These are phyloP conservation scores for Saccharomycopsis lassenensis DNA, from an alignment of 805 yeast genomes.

Conservation along the genomic window DNA sequence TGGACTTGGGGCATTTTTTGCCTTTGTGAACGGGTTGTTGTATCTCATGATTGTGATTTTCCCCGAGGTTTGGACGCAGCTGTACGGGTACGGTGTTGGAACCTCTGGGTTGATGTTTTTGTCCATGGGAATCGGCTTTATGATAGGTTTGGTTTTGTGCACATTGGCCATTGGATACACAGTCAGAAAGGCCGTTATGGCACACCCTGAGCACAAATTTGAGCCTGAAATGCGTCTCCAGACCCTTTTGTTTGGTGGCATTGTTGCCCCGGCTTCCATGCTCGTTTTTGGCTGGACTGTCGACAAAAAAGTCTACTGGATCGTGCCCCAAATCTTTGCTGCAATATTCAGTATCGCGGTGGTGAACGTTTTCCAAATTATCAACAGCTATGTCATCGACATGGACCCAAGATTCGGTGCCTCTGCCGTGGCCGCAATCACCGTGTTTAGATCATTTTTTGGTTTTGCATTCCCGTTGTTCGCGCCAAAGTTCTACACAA, in stretches of 20 bases:
- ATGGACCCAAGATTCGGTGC: conserved; percentile 49
- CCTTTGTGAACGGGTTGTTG: conserved; percentile 56
- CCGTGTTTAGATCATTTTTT: conserved; percentile 45
- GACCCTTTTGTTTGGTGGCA: conserved; percentile 36
- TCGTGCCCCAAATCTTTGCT: conserved; percentile 50
- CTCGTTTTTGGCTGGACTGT: conserved; percentile 59
- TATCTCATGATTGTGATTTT: conserved; percentile 52
- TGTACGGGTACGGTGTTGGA: conserved; percentile 38
- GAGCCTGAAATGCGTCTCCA: conserved; percentile 56
- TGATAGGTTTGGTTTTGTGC: conserved; percentile 39
- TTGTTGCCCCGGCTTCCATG: conserved; percentile 43
- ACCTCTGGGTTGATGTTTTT: conserved; percentile 49
- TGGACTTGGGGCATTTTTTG: conserved; percentile 52
- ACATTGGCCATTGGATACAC: conserved; percentile 32
- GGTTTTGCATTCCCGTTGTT: conserved; percentile 56
- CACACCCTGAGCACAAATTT: conserved; percentile 18
- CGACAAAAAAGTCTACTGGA: conserved; percentile 33
- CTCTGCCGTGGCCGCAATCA: conserved; percentile 54
- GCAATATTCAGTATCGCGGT: conserved; percentile 42
- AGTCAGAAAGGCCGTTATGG: conserved; percentile 22
- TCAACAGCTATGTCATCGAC: conserved; percentile 51
- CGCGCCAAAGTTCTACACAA: conserved; percentile 39
- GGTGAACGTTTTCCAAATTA: conserved; percentile 46
- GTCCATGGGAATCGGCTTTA: conserved; percentile 45
- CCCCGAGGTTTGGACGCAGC: conserved; percentile 38